Base-by-base conservation (phyloP, 176 grass and related monocot genomes). In the Oryza brachyantha region DNA sequence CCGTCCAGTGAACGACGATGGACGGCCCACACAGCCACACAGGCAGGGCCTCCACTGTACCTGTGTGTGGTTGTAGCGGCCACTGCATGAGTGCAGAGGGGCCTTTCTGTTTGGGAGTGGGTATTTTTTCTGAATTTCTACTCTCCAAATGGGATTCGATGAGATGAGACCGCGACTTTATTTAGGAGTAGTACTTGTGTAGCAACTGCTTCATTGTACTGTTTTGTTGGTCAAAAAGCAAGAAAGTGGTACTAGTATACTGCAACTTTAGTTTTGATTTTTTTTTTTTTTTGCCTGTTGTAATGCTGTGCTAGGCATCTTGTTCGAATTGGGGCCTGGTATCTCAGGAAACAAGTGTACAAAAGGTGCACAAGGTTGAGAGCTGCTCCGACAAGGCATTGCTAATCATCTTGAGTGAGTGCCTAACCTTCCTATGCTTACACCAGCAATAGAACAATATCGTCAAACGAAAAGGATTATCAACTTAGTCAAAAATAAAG, bases 331-430 rank as follows among this genome's bases (percentile, higher is more conserved):
- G 11, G 45, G n/a, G 37, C 37, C 29, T 21, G 6, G 0, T 60
- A 13, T 26, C 72, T 42, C 28, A 32, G 21, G 72, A 41, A 79
- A 61, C 76, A 74, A 46, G 8, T 57, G 79, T 58, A 40, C 43
- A 36, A 10, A 35, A n/a, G 24, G 36, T 57, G 22, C 31, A 5
- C 27, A 78, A 66, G 48, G 21, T 36, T 28, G 24, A 36, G 0
- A 36, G 14, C 64, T 38, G 38, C 60, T 78, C 43, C 61, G 55
- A n/a, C 48, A 87, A 72, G 55, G 67, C 79, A 26, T 16, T 68
- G 5, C 25, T 10, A 22, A n/a, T 78, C 17, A 58, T 78, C 27
- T 48, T 87, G 43, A 8, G 85, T 87, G 41, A 76, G 79, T 24
- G 14, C 17, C 42, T 28, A 17, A 1, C 11, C 8, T 73, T 72